phyloP scores from a whole-genome alignment of 192 early-diverging fungal genomes.

The Rhizophagus clarus region DNA sequence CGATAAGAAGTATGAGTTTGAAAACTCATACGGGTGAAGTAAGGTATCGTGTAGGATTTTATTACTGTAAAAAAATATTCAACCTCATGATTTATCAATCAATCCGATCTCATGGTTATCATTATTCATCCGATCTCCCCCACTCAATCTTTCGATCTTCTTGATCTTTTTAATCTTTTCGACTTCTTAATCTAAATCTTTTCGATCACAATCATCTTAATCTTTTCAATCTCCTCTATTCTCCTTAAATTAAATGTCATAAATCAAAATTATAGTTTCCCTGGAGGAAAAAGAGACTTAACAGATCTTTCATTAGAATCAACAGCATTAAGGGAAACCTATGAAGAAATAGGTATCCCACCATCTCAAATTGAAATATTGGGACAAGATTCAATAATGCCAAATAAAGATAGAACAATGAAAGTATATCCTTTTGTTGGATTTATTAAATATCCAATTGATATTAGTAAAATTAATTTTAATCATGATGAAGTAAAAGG shows the following conservation, averaged over 20 bases:
- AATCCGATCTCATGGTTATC: no score
- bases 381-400: constrained; percentile 61
- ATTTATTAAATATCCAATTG: constrained; percentile 47
- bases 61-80: neutral
- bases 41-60: constrained; percentile 45
- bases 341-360: constrained; percentile 72
- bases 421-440: constrained; percentile 68
- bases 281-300: constrained; percentile 72
- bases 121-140: no score
- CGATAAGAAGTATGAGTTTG: constrained; percentile 67
- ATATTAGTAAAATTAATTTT: constrained; percentile 44
- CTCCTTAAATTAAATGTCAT: neutral
- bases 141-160: no score
- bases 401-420: constrained; percentile 59
- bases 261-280: constrained; percentile 64
- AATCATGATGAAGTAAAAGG: constrained; percentile 70
- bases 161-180: no score
- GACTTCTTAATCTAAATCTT: no score
- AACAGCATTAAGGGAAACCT: constrained; percentile 80
- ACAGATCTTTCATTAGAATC: constrained; percentile 55
- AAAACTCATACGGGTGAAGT: constrained; percentile 78
- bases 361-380: constrained; percentile 54
- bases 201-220: no score
- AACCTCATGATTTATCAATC: no score
- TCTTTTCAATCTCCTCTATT: neutral